These are phyloP conservation scores for Dissoconium aciculare DNA, from an alignment of 2,329 filamentous ascomycete species.

Conservation along the genomic window DNA sequence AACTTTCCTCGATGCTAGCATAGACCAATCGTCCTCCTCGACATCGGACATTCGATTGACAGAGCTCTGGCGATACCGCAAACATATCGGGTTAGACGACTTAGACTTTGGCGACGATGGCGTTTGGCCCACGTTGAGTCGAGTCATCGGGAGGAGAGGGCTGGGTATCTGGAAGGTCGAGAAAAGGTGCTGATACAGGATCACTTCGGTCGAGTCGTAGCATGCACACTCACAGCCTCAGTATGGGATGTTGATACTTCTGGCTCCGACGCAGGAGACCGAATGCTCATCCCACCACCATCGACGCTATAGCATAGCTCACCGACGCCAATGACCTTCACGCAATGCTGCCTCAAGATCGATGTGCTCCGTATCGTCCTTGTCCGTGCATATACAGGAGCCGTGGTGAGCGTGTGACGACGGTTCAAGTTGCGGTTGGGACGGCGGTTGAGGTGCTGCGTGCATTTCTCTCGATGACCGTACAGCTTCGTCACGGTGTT, in stretches of 20 bases:
- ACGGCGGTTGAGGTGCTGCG: too few relatives aligned
- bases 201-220: too few relatives aligned
- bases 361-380: constrained; percentile 10
- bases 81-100: constrained; percentile 65
- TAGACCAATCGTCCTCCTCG: neutral
- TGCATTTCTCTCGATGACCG: too few relatives aligned
- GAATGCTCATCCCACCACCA: too few relatives aligned
- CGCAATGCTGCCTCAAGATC: constrained; percentile 17
- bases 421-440: too few relatives aligned
- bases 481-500: constrained; percentile 5
- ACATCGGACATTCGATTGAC: constrained; percentile 35
- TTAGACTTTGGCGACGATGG: constrained; percentile 66
- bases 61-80: constrained; percentile 52
- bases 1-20: constrained; percentile 49
- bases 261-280: too few relatives aligned
- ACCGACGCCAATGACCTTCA: too few relatives aligned
- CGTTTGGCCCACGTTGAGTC: constrained; percentile 52
- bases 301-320: too few relatives aligned
- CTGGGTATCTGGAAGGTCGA: constrained; percentile 31
- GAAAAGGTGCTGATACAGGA: constrained; percentile 24
- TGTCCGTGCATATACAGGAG: constrained; percentile 9
- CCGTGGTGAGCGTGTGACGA: constrained; percentile 2
- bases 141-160: constrained; percentile 40
- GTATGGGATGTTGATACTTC: too few relatives aligned
- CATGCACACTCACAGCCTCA: too few relatives aligned